These are phyloP conservation scores for Plantago ovata DNA, from an alignment of 257 asterid species.

Conservation along the genomic window DNA sequence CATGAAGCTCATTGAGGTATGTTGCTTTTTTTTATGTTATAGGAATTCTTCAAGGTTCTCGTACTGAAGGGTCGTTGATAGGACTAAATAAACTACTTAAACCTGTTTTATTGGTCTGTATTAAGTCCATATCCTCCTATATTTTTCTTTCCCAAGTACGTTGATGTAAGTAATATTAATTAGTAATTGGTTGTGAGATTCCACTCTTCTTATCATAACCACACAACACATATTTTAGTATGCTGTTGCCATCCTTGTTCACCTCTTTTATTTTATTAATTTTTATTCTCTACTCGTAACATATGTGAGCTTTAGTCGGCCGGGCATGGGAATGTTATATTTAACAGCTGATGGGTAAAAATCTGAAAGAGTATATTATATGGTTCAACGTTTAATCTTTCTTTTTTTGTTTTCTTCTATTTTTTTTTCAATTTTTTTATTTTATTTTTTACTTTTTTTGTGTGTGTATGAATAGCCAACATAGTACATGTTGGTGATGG, in stretches of 20 bases:
- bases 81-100: slow-evolving; percentile 10
- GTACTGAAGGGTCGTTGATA: slow-evolving; percentile 3
- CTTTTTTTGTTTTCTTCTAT: too few species aligned
- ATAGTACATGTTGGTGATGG: too few species aligned
- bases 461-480: too few species aligned
- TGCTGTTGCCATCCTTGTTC: background rate
- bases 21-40: slow-evolving; percentile 22
- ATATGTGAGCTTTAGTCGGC: background rate
- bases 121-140: too few species aligned
- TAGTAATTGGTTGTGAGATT: slow-evolving; percentile 10
- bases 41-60: slow-evolving; percentile 7
- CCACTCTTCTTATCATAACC: slow-evolving; percentile 10
- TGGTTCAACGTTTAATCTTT: too few species aligned
- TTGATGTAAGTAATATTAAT: slow-evolving; percentile 7
- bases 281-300: background rate
- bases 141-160: background rate
- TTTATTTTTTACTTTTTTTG: too few species aligned
- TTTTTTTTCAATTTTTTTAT: too few species aligned
- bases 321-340: background rate
- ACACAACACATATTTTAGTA: too few species aligned
- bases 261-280: too few species aligned
- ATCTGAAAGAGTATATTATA: background rate
- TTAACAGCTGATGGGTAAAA: background rate
- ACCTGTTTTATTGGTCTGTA: background rate
- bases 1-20: slow-evolving; percentile 90